phyloP scores from a whole-genome alignment of 495 filamentous ascomycete species.

The Poronia punctata region DNA sequence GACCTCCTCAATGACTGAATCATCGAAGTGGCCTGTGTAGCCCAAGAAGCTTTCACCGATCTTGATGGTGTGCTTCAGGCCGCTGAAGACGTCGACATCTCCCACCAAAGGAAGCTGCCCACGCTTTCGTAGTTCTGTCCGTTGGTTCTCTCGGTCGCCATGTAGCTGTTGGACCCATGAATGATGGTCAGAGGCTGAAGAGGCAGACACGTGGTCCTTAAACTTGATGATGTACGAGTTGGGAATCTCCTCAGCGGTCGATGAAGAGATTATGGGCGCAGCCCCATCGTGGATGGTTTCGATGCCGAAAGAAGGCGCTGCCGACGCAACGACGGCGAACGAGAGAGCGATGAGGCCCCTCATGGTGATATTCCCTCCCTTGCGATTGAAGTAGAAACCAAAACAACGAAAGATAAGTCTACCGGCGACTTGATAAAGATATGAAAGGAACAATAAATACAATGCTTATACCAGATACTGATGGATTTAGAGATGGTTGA shows the following conservation, averaged over 20 bases:
- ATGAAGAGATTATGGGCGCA: conserved; percentile 81
- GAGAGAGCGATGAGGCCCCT: conserved; percentile 62
- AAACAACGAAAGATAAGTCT: conserved; percentile 32
- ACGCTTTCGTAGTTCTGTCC: conserved; percentile 82
- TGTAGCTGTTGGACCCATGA: conserved; percentile 89
- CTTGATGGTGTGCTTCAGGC: conserved; percentile 93
- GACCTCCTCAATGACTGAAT: conserved; percentile 85
- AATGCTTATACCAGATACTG: too few relatives aligned
- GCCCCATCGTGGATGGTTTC: conserved; percentile 78
- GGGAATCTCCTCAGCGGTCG: conserved; percentile 64
- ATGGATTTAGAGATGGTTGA: conserved; percentile 20
- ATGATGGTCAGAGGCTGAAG: conserved; percentile 67
- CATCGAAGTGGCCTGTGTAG: conserved; percentile 95
- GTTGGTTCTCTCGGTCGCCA: conserved; percentile 47
- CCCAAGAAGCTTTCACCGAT: conserved; percentile 76
- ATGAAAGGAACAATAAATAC: conserved; percentile 7
- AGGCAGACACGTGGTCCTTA: conserved; percentile 81
- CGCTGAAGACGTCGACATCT: conserved; percentile 67
- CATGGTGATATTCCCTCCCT: too few relatives aligned
- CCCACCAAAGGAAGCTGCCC: conserved; percentile 65
- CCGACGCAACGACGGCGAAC: conserved; percentile 60
- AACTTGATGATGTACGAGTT: conserved; percentile 97
- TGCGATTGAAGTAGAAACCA: conserved; percentile 9
- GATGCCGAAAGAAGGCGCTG: conserved; percentile 66
- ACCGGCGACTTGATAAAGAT: conserved; percentile 32